phyloP scores from a whole-genome alignment of 1,139 yeast genomes.

The Suhomyces choctaworum region DNA sequence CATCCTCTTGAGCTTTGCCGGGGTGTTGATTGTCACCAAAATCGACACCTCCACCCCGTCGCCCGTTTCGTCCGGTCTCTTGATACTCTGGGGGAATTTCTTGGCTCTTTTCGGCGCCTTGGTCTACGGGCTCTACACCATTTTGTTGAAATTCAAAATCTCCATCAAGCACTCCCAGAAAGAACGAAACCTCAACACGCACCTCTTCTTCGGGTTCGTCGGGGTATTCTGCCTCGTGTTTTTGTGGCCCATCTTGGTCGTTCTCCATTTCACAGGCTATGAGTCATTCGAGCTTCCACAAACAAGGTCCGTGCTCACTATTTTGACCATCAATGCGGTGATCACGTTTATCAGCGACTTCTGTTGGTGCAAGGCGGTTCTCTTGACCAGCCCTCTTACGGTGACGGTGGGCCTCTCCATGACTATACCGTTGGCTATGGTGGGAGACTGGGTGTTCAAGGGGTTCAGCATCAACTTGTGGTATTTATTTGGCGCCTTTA shows the following conservation, averaged over 20 bases:
- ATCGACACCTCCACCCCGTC: slow-evolving; percentile 46
- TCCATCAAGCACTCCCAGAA: slow-evolving; percentile 44
- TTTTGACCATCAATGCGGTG: slow-evolving; percentile 64
- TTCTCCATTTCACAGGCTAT: slow-evolving; percentile 60
- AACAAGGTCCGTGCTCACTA: slow-evolving; percentile 47
- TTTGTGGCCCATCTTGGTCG: slow-evolving; percentile 80
- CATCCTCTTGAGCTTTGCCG: slow-evolving; percentile 67
- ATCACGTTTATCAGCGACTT: slow-evolving; percentile 86
- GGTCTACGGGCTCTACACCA: slow-evolving; percentile 89
- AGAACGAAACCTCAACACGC: slow-evolving; percentile 78
- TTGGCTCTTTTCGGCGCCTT: slow-evolving; percentile 83
- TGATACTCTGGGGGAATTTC: slow-evolving; percentile 68
- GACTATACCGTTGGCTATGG: slow-evolving; percentile 92
- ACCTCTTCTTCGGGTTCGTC: slow-evolving; percentile 89
- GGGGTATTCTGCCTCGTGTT: slow-evolving; percentile 75
- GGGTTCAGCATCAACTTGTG: slow-evolving; percentile 57
- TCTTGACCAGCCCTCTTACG: slow-evolving; percentile 88
- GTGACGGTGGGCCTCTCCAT: slow-evolving; percentile 93
- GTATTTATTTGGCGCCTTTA: slow-evolving; percentile 75
- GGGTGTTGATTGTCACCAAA: slow-evolving; percentile 76
- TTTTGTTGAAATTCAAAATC: slow-evolving; percentile 72
- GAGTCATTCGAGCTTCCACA: slow-evolving; percentile 76
- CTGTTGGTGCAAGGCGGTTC: slow-evolving; percentile 94
- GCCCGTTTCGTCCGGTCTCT: slow-evolving; percentile 31
- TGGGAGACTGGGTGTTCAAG: slow-evolving; percentile 81